Conservation (phyloP, 2,329 filamentous ascomycete genomes). For the Huntiella bhutanensis region DNA sequence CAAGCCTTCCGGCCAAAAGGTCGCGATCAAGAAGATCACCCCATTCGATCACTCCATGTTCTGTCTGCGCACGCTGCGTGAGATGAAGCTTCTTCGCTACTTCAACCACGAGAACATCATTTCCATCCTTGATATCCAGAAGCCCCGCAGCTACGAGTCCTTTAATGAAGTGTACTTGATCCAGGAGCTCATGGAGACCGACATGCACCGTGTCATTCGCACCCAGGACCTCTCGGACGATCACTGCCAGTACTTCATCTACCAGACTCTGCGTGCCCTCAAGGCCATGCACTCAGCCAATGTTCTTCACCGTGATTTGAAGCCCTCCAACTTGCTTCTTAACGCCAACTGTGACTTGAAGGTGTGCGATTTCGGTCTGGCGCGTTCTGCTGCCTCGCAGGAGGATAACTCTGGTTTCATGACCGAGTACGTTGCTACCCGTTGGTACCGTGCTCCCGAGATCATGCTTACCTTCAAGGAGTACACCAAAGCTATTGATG, state of each 20-base stretch:
- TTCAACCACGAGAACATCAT: slow-evolving; percentile 99
- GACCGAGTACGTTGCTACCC: slow-evolving; percentile 98
- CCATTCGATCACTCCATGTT: slow-evolving; percentile 99
- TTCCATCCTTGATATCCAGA: slow-evolving; percentile 96
- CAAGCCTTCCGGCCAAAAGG: slow-evolving; percentile 95
- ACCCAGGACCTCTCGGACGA: slow-evolving; percentile 97
- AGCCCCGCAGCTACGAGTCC: slow-evolving; percentile 83
- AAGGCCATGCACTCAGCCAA: slow-evolving; percentile 99
- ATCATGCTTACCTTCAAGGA: slow-evolving; percentile 99
- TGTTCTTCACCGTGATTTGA: slow-evolving; percentile 89
- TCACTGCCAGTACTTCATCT: slow-evolving; percentile 99
- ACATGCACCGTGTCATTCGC: slow-evolving; percentile 97
- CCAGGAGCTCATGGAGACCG: slow-evolving; percentile 98
- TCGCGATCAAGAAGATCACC: slow-evolving; percentile 99
- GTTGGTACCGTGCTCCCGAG: slow-evolving; percentile 97
- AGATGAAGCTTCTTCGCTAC: slow-evolving; percentile 97
- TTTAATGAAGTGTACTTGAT: slow-evolving; percentile 98
- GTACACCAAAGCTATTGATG: slow-evolving; percentile 98
- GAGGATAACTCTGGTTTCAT: slow-evolving; percentile 99
- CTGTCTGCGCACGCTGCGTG: slow-evolving; percentile 83
- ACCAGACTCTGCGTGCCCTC: slow-evolving; percentile 89
- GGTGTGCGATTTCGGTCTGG: slow-evolving; percentile 95
- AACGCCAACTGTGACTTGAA: slow-evolving; percentile 99
- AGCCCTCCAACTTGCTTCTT: slow-evolving; percentile 88
- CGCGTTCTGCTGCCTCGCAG: slow-evolving; percentile 84